Base-by-base conservation (phyloP, 345 rosid species). In the Citropsis articulata region DNA sequence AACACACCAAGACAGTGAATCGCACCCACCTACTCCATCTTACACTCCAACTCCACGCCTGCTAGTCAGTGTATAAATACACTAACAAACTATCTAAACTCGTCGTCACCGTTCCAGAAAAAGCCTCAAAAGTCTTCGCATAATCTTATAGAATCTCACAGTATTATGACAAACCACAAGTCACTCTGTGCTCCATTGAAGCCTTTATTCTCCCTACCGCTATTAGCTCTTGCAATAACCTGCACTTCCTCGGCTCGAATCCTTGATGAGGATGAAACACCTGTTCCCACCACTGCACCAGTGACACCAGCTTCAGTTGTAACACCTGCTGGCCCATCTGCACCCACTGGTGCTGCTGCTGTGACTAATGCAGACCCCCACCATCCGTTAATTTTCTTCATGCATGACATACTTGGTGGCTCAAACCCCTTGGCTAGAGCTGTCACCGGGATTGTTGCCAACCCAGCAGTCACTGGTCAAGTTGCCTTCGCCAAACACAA, bases 401-500 rank as follows among this genome's bases (percentile, higher is more conserved):
- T 91, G 93, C 96, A 92, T 22, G 98, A 94, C 80, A 88, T 94
- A 69, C 87, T 92, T 2, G 93, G 94, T 0, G 97, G 97, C 21
- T 88, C 94, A 14, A 92, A 89, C 78, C 97, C 98, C 9, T 81
- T 92, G 0, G 94, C 97, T 10, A 78, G 83, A 81, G 92, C 97
- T 1, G 94, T 95, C 24, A 93, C 95, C 0, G 95, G 97, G 62
- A 77, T 95, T 1, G 94, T 92, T 2, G 79, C 85, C 62, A 95
- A 91, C 71, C 89, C 94, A 0, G 93, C 96, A 6, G 76, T 87
- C 71, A 88, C 75, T 2, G 95, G 95, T 8, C 98, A 91, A 74
- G 86, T 93, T 56, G 93, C 99, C 7, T 95, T 93, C 62, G 91
- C 97, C 77, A 92, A 93, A 79, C 94, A 97, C 0, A 92, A 90